A percentile compares a stretch with the other conserved stretches of the same genome.
Evolutionary conservation across 345 rosid genomes (phyloP).

Genomic region (Cardamine chenopodiifolia): DNA sequence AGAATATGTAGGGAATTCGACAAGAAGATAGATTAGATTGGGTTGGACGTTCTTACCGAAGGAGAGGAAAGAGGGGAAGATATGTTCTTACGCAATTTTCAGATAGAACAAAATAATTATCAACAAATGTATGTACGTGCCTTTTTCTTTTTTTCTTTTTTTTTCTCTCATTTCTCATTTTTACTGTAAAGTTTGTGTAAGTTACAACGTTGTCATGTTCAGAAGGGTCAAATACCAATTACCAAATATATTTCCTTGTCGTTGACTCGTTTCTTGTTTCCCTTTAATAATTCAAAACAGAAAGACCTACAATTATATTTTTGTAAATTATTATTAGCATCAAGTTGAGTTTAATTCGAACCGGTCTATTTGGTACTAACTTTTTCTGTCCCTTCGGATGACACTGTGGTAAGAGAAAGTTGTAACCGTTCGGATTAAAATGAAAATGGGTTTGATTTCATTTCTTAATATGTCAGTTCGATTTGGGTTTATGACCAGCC

Average conservation of each 20-base stretch:
- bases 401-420: neutral
- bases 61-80: slow-evolving; percentile 13
- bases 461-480: neutral
- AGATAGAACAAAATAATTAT: slow-evolving; percentile 26
- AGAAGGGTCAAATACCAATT: neutral
- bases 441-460: neutral
- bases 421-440: neutral
- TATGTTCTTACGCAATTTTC: slow-evolving; percentile 25
- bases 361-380: neutral
- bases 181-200: slow-evolving; percentile 10
- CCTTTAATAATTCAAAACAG: neutral
- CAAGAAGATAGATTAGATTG: slow-evolving; percentile 6
- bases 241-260: slow-evolving; percentile 9
- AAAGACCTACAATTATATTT: neutral
- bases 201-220: slow-evolving; percentile 11
- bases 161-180: neutral
- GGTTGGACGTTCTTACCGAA: slow-evolving; percentile 38
- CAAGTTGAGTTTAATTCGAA: neutral
- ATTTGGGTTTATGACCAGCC: neutral
- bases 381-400: neutral
- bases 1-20: neutral
- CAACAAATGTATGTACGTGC: neutral
- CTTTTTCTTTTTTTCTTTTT: neutral
- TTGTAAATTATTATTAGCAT: neutral
- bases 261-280: slow-evolving; percentile 20